phyloP scores from a whole-genome alignment of 2,329 filamentous ascomycete genomes.

The Coleophoma eucalyptorum region DNA sequence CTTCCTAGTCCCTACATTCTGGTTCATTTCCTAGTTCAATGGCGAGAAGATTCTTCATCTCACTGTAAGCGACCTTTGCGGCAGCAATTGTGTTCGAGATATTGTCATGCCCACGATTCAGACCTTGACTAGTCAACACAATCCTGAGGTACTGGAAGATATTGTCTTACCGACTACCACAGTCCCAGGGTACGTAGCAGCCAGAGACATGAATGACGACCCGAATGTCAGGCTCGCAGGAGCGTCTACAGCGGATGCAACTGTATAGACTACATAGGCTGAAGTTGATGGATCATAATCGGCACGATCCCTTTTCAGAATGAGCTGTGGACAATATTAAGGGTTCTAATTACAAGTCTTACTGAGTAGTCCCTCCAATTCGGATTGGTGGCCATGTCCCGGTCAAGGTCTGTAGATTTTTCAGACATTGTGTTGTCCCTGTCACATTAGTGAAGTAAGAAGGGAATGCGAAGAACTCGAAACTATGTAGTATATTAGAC shows the following conservation, averaged over 20 bases:
- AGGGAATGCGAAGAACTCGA: conserved; percentile 55
- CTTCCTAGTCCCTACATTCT: conserved; percentile 37
- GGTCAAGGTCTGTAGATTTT: conserved; percentile 45
- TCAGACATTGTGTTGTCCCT: conserved; percentile 45
- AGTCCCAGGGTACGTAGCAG: conserved; percentile 41
- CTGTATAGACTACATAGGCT: conserved; percentile 46
- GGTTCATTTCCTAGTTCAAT: conserved; percentile 57
- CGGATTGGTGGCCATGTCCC: conserved; percentile 50
- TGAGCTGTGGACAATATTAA: neutral
- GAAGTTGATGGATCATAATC: conserved; percentile 41
- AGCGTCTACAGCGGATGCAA: conserved; percentile 41
- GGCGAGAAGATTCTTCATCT: conserved; percentile 45
- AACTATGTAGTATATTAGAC: conserved; percentile 11
- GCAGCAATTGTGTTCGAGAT: conserved; percentile 50
- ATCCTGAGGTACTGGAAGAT: neutral
- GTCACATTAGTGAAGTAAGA: conserved; percentile 48
- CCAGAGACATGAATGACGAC: conserved; percentile 46
- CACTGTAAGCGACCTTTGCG: conserved; percentile 37
- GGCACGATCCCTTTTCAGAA: conserved; percentile 39
- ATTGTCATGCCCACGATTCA: conserved; percentile 50
- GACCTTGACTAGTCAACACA: conserved; percentile 20
- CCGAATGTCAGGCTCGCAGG: conserved; percentile 48
- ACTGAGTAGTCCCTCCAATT: conserved; percentile 56
- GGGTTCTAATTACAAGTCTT: conserved; percentile 5
- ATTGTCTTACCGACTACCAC: conserved; percentile 38